Evolutionary conservation across 169 alveolate genomes (phyloP).

Genomic region (Cryptosporidium ubiquitum): DNA sequence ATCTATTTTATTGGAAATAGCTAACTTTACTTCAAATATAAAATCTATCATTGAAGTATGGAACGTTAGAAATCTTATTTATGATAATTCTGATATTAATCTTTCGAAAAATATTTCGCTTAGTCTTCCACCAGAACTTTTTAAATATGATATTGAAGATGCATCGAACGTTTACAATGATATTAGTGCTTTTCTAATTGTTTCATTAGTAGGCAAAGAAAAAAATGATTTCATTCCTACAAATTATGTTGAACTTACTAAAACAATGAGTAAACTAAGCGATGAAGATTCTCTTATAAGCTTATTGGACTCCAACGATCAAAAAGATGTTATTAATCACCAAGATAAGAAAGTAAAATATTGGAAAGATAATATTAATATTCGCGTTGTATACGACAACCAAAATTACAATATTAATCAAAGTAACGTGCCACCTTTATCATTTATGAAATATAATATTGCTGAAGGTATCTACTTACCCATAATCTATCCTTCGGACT

Average conservation of each 20-base stretch:
- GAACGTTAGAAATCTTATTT: conserved; percentile 10
- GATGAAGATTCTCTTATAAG: conserved; percentile 74
- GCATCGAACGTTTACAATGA: not conserved
- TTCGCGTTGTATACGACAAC: conserved; percentile 74
- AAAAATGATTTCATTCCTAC: conserved; percentile 39
- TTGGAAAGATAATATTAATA: conserved; percentile 78
- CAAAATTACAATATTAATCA: conserved; percentile 73
- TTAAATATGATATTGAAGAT: conserved; percentile 32
- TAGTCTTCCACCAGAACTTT: conserved; percentile 21
- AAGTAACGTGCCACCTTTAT: conserved; percentile 77
- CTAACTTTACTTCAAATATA: conserved; percentile 41
- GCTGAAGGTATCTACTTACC: conserved; percentile 75
- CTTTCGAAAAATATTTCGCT: conserved; percentile 46
- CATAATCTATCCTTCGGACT: conserved; percentile 78
- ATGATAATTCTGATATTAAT: not conserved
- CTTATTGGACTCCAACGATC: conserved; percentile 64
- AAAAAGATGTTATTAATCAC: conserved; percentile 15
- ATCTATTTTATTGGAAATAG: conserved; percentile 69
- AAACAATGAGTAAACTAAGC: conserved; percentile 60
- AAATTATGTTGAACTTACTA: conserved; percentile 16
- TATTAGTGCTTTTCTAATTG: conserved; percentile 30
- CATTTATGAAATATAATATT: conserved; percentile 76
- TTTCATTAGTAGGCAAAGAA: conserved; percentile 21
- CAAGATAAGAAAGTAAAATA: conserved; percentile 73
- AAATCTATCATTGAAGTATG: conserved; percentile 49